phyloP scores from a whole-genome alignment of 1,284 basidiomycete species.

The Neonothopanus nambi region DNA sequence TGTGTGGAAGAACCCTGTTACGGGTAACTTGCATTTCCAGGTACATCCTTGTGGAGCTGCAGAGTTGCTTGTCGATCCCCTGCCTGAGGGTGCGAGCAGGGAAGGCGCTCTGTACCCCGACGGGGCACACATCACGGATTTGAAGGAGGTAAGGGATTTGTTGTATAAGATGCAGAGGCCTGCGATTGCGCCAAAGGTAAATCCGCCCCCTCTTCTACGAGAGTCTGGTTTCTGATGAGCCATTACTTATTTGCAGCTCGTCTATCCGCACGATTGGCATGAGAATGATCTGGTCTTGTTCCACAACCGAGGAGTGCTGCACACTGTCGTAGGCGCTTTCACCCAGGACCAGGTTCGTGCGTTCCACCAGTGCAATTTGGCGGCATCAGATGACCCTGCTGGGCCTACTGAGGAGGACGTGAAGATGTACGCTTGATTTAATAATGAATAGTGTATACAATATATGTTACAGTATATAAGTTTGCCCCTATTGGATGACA shows the following conservation, averaged over 20 bases:
- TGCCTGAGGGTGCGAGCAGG: slow-evolving; percentile 51
- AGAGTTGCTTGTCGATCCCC: slow-evolving; percentile 62
- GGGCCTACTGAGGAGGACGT: slow-evolving; percentile 68
- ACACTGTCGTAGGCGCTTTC: slow-evolving; percentile 79
- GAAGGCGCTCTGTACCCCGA: slow-evolving; percentile 71
- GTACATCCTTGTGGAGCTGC: slow-evolving; percentile 67
- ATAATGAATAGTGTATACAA: no score
- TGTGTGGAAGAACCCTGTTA: slow-evolving; percentile 80
- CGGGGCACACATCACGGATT: slow-evolving; percentile 68
- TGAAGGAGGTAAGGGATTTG: slow-evolving; percentile 66
- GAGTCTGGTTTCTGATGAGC: not conserved
- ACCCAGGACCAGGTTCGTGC: slow-evolving; percentile 66
- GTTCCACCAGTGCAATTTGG: slow-evolving; percentile 84
- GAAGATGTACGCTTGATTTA: no score
- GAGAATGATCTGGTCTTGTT: slow-evolving; percentile 68
- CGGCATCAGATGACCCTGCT: slow-evolving; percentile 69
- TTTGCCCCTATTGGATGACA: no score
- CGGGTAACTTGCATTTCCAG: slow-evolving; percentile 73
- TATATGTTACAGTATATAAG: no score
- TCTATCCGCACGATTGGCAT: slow-evolving; percentile 70
- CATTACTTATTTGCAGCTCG: slow-evolving; percentile 35
- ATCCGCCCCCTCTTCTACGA: slow-evolving; percentile 24
- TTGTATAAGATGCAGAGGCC: slow-evolving; percentile 82
- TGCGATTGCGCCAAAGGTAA: slow-evolving; percentile 67
- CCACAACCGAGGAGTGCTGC: slow-evolving; percentile 76